A percentile compares a stretch with the other conserved stretches of the same genome.
phyloP scores from a whole-genome alignment of 805 yeast genomes.

The Dipodascus geniculatus region DNA sequence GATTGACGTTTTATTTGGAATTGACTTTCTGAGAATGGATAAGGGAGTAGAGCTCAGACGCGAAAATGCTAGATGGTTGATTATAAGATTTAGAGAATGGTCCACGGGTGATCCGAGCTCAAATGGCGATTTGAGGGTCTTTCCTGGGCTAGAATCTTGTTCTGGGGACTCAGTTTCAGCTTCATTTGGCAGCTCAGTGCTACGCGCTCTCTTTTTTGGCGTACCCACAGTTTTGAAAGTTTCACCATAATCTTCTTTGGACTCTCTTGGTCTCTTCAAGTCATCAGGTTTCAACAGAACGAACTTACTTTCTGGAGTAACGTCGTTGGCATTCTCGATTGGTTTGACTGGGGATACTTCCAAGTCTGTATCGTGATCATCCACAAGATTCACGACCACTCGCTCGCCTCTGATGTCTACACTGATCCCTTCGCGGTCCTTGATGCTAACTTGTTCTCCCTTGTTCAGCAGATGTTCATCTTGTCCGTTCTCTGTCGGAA shows the following conservation, averaged over 20 bases:
- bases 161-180: no score
- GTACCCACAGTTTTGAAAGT: no score
- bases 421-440: conserved; percentile 47
- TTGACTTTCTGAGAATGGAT: conserved; percentile 52
- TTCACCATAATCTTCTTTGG: background rate
- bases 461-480: conserved; percentile 41
- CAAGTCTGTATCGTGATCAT: background rate
- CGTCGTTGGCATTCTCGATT: background rate
- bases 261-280: background rate
- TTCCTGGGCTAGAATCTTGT: background rate
- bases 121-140: background rate
- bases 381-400: conserved; percentile 29
- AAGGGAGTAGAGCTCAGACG: conserved; percentile 80
- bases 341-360: background rate
- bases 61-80: conserved; percentile 81
- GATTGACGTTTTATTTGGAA: conserved; percentile 32
- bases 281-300: background rate
- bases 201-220: no score
- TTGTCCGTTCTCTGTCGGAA: conserved; percentile 34
- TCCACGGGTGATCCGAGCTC: background rate
- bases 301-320: background rate
- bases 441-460: conserved; percentile 54
- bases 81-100: background rate
- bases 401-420: conserved; percentile 64
- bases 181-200: no score